These are phyloP conservation scores for Mitragyna speciosa DNA, from an alignment of 257 asterid genomes.

Conservation along the genomic window DNA sequence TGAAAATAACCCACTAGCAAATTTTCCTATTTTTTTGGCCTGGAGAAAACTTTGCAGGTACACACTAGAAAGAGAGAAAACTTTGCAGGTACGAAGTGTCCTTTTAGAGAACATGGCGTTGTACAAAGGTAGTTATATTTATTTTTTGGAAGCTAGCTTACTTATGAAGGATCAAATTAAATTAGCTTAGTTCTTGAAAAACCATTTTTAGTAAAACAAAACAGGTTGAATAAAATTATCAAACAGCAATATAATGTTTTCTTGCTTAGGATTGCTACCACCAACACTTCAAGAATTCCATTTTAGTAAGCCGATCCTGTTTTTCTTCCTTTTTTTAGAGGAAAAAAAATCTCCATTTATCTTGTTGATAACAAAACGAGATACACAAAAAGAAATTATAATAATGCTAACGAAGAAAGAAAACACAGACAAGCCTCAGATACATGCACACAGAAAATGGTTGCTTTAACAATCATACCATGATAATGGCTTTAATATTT, in stretches of 20 bases:
- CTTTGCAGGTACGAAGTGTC: background rate
- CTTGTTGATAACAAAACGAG: background rate
- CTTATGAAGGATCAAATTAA: background rate
- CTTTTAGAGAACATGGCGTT: background rate
- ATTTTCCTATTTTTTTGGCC: background rate
- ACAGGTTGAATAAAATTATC: background rate
- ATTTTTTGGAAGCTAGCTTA: too few relatives aligned
- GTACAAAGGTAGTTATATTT: background rate
- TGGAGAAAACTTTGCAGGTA: background rate
- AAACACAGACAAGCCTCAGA: background rate
- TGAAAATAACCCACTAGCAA: conserved; percentile 6
- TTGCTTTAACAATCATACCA: conserved; percentile 45
- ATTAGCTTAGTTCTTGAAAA: background rate
- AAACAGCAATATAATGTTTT: background rate
- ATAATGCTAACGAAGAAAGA: background rate
- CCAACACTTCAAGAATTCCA: background rate
- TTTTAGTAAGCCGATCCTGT: background rate
- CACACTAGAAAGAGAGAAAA: background rate
- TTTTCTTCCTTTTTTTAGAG: background rate
- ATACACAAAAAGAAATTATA: background rate
- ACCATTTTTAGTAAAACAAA: background rate
- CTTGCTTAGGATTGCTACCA: background rate
- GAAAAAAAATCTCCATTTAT: background rate
- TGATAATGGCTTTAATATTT: conserved; percentile 84
- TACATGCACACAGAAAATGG: background rate